These are phyloP conservation scores for Lentinula boryana DNA, from an alignment of 768 basidiomycete species.

Conservation along the genomic window DNA sequence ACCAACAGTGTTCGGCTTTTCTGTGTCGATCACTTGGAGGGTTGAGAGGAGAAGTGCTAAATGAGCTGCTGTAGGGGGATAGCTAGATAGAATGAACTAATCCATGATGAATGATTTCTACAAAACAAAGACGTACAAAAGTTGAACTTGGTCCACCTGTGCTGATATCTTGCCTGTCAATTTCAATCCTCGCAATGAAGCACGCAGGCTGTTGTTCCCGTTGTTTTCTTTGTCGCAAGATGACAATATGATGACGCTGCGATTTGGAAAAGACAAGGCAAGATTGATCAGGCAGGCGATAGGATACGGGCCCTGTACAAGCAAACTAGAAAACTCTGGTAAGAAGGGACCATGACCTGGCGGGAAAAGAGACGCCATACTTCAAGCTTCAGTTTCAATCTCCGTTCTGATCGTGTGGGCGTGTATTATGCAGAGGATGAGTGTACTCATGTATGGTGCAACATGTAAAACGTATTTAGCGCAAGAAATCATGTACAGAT, in stretches of 20 bases:
- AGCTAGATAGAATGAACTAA: background rate
- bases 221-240: background rate
- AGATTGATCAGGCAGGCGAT: background rate
- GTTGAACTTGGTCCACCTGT: background rate
- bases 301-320: slow-evolving; percentile 1
- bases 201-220: background rate
- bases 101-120: background rate
- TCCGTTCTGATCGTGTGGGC: background rate
- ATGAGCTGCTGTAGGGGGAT: slow-evolving; percentile 1
- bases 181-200: background rate
- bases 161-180: background rate
- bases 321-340: background rate
- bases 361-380: background rate
- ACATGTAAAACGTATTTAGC: too few species aligned
- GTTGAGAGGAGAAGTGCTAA: slow-evolving; percentile 1
- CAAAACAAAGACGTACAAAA: background rate
- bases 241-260: background rate
- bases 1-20: background rate
- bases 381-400: background rate
- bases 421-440: too few species aligned
- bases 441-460: too few species aligned
- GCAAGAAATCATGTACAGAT: background rate
- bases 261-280: background rate
- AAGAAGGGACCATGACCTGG: background rate
- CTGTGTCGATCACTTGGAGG: background rate